phyloP scores from a whole-genome alignment of 352 stramenopile species.

The Aphanomyces astaci region DNA sequence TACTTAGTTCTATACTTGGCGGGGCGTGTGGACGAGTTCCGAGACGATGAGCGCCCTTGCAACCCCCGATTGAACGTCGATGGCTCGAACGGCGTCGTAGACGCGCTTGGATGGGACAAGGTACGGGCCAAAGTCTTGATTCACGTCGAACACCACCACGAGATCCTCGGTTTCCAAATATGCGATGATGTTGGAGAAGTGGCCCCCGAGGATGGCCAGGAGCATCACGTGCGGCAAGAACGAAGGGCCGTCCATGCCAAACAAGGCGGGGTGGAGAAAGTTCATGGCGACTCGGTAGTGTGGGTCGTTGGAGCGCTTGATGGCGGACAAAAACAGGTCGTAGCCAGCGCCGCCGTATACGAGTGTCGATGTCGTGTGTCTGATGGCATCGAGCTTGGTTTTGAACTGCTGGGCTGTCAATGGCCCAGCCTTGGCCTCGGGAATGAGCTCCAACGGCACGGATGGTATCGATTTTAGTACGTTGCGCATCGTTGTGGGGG shows the following conservation, averaged over 20 bases:
- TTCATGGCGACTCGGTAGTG: constrained; percentile 16
- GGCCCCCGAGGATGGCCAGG: constrained; percentile 1
- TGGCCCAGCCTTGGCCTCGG: neutral
- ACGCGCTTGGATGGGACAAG: constrained; percentile 2
- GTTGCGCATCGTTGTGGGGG: constrained; percentile 3
- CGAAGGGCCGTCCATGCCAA: constrained; percentile 3
- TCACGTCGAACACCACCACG: constrained; percentile 17
- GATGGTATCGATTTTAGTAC: constrained; percentile 16
- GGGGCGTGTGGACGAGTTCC: neutral
- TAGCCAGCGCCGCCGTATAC: constrained; percentile 17
- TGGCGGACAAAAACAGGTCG: constrained; percentile 2
- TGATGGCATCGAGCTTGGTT: neutral
- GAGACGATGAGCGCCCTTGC: constrained; percentile 6
- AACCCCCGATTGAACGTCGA: constrained; percentile 3
- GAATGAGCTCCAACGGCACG: neutral
- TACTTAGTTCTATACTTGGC: neutral
- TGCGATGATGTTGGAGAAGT: constrained; percentile 15
- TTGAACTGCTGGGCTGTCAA: neutral
- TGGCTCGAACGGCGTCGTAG: neutral
- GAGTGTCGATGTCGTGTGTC: neutral
- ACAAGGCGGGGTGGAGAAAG: constrained; percentile 16
- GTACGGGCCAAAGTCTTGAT: constrained; percentile 12
- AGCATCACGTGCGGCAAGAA: neutral
- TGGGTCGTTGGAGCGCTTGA: constrained; percentile 13
- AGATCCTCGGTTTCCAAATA: constrained; percentile 16